These are phyloP conservation scores for Botrytis galanthina DNA, from an alignment of 2,329 filamentous ascomycete species.

Conservation along the genomic window DNA sequence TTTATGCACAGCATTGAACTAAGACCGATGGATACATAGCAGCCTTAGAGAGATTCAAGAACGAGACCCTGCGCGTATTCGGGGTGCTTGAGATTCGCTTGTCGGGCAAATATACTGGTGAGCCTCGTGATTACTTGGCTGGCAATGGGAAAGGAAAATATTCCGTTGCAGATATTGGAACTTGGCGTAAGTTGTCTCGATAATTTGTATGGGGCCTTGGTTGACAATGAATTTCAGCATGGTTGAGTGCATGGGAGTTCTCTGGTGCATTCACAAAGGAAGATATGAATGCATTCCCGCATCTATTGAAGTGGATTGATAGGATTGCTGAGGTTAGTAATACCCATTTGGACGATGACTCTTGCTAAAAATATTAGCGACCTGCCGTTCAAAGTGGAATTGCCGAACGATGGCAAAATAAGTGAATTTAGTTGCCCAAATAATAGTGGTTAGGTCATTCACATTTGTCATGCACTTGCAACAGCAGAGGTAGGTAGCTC, in stretches of 20 bases:
- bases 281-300: slow-evolving; percentile 50
- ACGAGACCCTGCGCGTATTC: slow-evolving; percentile 51
- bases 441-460: background rate
- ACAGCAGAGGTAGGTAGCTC: background rate
- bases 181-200: slow-evolving; percentile 39
- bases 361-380: slow-evolving; percentile 21
- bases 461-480: background rate
- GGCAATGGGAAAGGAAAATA: slow-evolving; percentile 55
- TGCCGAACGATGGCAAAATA: slow-evolving; percentile 28
- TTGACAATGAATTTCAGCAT: slow-evolving; percentile 34
- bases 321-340: slow-evolving; percentile 43
- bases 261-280: slow-evolving; percentile 45
- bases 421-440: background rate
- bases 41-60: slow-evolving; percentile 51
- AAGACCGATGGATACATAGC: slow-evolving; percentile 28
- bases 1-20: background rate
- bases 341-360: background rate
- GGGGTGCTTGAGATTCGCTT: slow-evolving; percentile 56
- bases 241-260: slow-evolving; percentile 47
- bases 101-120: slow-evolving; percentile 50
- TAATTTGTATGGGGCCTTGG: no score
- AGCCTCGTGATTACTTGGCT: slow-evolving; percentile 51
- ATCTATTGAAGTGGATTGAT: slow-evolving; percentile 53
- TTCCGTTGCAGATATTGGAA: slow-evolving; percentile 51
- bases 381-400: slow-evolving; percentile 32